Evolutionary conservation across 1,139 yeast species (phyloP).

Genomic region (Pneumocystis oryctolagi): DNA sequence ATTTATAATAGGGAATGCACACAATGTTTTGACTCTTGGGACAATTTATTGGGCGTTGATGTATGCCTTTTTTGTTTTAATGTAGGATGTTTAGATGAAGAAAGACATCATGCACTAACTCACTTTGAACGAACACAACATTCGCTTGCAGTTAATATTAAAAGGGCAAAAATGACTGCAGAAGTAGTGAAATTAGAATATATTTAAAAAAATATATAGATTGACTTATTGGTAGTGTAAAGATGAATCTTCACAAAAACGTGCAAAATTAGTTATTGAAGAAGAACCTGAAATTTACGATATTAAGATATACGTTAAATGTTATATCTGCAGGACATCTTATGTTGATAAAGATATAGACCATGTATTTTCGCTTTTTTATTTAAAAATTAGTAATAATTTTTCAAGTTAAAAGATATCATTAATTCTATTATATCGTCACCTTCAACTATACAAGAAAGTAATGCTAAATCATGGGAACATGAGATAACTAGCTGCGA

Average conservation of each 20-base stretch:
- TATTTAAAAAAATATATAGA: background rate
- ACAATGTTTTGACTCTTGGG: constrained; percentile 55
- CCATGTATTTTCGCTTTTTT: constrained; percentile 6
- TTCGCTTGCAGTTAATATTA: constrained; percentile 41
- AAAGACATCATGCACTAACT: constrained; percentile 38
- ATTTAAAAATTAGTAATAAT: background rate
- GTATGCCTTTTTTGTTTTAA: constrained; percentile 55
- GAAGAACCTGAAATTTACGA: constrained; percentile 56
- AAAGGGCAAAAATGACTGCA: constrained; percentile 25
- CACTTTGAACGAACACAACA: constrained; percentile 42
- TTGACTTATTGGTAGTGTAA: constrained; percentile 20
- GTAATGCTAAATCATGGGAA: constrained; percentile 84
- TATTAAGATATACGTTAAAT: constrained; percentile 33
- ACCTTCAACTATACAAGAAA: constrained; percentile 48
- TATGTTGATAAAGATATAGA: constrained; percentile 13
- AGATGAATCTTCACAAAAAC: constrained; percentile 34
- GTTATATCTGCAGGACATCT: constrained; percentile 21
- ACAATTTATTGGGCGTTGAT: constrained; percentile 49
- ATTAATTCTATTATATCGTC: constrained; percentile 42
- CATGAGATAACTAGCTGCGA: constrained; percentile 67
- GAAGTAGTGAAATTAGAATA: constrained; percentile 6
- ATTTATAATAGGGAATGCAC: constrained; percentile 75
- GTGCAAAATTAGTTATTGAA: constrained; percentile 58
- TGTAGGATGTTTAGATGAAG: constrained; percentile 42
- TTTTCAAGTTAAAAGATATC: background rate